Percentiles rank a stretch among this genome's conserved stretches.
These are phyloP conservation scores for Leccinellum rugosiceps DNA, from an alignment of 768 basidiomycete genomes.

Conservation along the genomic window DNA sequence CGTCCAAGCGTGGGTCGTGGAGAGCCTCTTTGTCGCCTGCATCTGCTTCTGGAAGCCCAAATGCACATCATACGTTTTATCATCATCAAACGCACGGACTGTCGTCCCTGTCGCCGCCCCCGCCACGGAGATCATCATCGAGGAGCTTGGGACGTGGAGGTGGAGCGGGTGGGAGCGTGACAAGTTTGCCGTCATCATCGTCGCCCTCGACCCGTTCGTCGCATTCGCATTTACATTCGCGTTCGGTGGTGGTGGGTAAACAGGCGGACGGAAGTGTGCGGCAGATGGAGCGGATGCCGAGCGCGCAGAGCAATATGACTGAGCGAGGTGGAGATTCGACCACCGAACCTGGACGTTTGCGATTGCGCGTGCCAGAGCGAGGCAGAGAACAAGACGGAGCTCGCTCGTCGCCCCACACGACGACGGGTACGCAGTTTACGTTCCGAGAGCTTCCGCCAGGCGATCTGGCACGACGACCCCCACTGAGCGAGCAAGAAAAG, in stretches of 20 bases:
- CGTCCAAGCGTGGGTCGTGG: conserved; percentile 26
- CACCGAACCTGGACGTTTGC: conserved; percentile 1
- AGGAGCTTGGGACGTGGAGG: conserved; percentile 15
- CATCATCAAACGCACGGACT: background rate
- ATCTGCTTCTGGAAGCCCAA: conserved; percentile 35
- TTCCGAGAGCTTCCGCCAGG: conserved; percentile 44
- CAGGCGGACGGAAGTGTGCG: conserved; percentile 2
- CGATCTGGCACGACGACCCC: conserved; percentile 32
- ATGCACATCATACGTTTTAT: conserved; percentile 33
- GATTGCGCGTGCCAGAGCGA: background rate
- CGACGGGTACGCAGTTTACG: conserved; percentile 33
- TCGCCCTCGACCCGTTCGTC: background rate
- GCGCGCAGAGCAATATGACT: conserved; percentile 32
- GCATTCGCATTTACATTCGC: background rate
- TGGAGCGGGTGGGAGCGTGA: background rate
- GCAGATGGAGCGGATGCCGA: conserved; percentile 21
- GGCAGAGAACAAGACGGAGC: conserved; percentile 6
- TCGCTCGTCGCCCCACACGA: conserved; percentile 2
- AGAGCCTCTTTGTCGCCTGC: conserved; percentile 41
- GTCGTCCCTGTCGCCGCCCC: conserved; percentile 21
- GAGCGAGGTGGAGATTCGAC: conserved; percentile 12
- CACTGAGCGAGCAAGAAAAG: conserved; percentile 67
- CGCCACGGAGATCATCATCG: conserved; percentile 20
- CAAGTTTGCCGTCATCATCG: conserved; percentile 3
- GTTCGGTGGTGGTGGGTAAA: conserved; percentile 1